These are phyloP conservation scores for Cyclotella atomus DNA, from an alignment of 108 stramenopile genomes.

Conservation along the genomic window DNA sequence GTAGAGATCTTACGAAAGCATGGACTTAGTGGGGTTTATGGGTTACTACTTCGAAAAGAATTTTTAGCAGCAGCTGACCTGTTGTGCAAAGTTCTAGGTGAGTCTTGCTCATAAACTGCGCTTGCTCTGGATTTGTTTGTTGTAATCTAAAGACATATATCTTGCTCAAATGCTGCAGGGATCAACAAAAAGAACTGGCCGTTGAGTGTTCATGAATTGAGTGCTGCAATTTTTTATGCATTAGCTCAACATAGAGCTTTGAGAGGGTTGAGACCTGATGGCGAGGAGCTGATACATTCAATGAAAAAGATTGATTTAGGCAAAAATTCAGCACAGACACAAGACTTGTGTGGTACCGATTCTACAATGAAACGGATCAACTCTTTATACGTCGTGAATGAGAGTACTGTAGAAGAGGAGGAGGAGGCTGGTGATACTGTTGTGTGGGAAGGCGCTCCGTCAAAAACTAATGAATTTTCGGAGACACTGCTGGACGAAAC, in stretches of 20 bases:
- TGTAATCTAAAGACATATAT: too few relatives aligned
- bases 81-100: slow-evolving; percentile 78
- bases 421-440: slow-evolving; percentile 28
- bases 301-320: slow-evolving; percentile 22
- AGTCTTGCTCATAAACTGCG: too few relatives aligned
- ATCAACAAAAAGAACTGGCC: slow-evolving; percentile 92
- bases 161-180: too few relatives aligned
- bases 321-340: not conserved
- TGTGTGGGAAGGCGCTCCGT: slow-evolving; percentile 15
- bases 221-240: slow-evolving; percentile 96
- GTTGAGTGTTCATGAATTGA: slow-evolving; percentile 89
- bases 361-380: not conserved
- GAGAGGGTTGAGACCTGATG: slow-evolving; percentile 84
- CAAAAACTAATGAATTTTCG: slow-evolving; percentile 15
- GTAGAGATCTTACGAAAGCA: slow-evolving; percentile 91
- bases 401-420: slow-evolving; percentile 7
- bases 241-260: slow-evolving; percentile 91
- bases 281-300: slow-evolving; percentile 82
- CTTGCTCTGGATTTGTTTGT: too few relatives aligned
- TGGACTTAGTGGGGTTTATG: slow-evolving; percentile 92
- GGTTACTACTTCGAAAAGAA: slow-evolving; percentile 89
- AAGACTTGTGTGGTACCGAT: not conserved
- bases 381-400: slow-evolving; percentile 2
- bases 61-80: slow-evolving; percentile 94
- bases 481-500: slow-evolving; percentile 52